Percentiles rank a stretch among this genome's conserved stretches.
phyloP scores from a whole-genome alignment of 345 rosid genomes.

The Moricandia moricandioides region DNA sequence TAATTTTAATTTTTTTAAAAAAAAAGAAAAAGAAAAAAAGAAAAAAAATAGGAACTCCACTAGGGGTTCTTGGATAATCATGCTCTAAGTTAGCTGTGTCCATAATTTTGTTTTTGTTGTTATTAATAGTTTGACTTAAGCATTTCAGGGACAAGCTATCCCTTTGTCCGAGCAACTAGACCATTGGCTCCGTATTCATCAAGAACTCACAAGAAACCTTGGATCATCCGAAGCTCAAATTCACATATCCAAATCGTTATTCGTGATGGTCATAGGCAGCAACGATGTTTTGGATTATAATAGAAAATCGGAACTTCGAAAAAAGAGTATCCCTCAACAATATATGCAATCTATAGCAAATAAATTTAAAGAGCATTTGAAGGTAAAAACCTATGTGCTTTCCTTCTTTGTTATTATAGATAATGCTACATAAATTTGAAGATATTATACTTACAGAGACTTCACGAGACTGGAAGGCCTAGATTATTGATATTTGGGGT shows the following conservation, averaged over 20 bases:
- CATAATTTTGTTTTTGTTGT: too few species aligned
- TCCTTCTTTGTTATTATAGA: neutral
- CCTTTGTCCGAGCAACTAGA: constrained; percentile 53
- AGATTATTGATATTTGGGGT: constrained; percentile 50
- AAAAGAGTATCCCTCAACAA: constrained; percentile 39
- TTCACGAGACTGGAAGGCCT: constrained; percentile 46
- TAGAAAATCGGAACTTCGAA: constrained; percentile 37
- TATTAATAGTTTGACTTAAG: constrained; percentile 33
- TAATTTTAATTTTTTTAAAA: too few species aligned
- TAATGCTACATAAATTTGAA: neutral
- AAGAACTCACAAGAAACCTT: constrained; percentile 17
- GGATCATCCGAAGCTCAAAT: constrained; percentile 38
- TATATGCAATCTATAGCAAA: constrained; percentile 45
- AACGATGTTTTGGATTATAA: constrained; percentile 63
- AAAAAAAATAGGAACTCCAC: too few species aligned
- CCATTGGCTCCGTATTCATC: constrained; percentile 40
- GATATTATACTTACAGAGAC: constrained; percentile 30
- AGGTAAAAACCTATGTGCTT: constrained; percentile 42
- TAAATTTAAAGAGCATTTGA: constrained; percentile 49
- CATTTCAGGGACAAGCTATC: constrained; percentile 36
- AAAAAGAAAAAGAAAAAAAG: too few species aligned
- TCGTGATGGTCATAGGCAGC: constrained; percentile 51
- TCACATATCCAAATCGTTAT: constrained; percentile 53
- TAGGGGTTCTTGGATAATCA: too few species aligned
- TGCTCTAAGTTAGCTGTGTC: too few species aligned